phyloP scores from a whole-genome alignment of 805 yeast genomes.

The Yarrowia osloensis region DNA sequence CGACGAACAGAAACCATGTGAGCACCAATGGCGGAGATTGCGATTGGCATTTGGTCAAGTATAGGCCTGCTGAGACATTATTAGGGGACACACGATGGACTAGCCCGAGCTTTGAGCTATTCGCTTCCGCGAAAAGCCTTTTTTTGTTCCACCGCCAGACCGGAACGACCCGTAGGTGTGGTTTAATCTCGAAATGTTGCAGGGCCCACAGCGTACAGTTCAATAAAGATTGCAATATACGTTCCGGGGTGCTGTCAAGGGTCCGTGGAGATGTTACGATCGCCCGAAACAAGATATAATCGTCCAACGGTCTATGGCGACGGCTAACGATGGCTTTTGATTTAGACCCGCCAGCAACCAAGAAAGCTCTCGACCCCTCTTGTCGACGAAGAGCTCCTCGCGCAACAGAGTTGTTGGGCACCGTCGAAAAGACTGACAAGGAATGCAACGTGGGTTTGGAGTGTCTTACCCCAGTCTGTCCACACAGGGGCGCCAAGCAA shows the following conservation, averaged over 20 bases:
- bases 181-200: neutral
- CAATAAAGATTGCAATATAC: no score
- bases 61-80: neutral
- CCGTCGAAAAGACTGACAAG: neutral
- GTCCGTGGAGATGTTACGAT: no score
- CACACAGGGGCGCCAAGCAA: conserved; percentile 10
- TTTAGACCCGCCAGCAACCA: neutral
- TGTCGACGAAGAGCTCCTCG: neutral
- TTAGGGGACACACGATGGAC: neutral
- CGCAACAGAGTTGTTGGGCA: neutral
- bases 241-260: no score
- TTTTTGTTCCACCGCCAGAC: neutral
- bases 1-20: no score
- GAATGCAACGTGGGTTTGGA: neutral
- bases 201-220: neutral
- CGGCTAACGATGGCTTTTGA: conserved; percentile 4
- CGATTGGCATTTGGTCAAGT: neutral
- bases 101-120: neutral
- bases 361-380: neutral
- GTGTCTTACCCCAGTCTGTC: conserved; percentile 5
- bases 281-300: no score
- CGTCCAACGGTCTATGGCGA: neutral
- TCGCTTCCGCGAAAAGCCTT: neutral
- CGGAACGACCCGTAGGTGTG: neutral
- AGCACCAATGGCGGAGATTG: neutral